Percentiles rank a stretch among this genome's conserved stretches.
phyloP scores from a whole-genome alignment of 1,139 yeast genomes.

The Pichia sp. region DNA sequence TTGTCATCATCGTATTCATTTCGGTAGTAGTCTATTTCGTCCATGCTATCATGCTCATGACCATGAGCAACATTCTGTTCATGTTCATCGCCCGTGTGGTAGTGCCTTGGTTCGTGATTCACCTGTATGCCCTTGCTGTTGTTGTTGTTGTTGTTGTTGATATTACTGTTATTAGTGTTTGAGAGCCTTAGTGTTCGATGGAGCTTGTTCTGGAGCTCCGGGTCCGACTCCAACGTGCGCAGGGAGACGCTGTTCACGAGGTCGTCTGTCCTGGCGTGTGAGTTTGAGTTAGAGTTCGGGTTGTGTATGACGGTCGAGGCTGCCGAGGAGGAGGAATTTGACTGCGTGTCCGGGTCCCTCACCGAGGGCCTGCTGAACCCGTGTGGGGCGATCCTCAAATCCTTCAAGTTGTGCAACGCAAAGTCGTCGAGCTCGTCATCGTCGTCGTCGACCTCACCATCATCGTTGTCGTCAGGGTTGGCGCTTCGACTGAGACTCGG shows the following conservation, averaged over 20 bases:
- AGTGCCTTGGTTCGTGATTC: not conserved
- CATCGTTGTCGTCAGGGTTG: constrained; percentile 7
- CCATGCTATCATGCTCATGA: constrained; percentile 12
- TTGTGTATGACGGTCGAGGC: constrained; percentile 28
- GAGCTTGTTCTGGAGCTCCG: constrained; percentile 14
- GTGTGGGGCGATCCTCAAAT: constrained; percentile 16
- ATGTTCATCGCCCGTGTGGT: not conserved
- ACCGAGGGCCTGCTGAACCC: constrained; percentile 1
- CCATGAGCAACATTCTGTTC: constrained; percentile 26
- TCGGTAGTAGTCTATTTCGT: constrained; percentile 1
- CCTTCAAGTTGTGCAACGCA: constrained; percentile 15
- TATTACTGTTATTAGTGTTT: not conserved
- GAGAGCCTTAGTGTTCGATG: constrained; percentile 10
- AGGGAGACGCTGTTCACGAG: constrained; percentile 4
- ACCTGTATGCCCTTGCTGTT: not conserved
- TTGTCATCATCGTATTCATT: constrained; percentile 26
- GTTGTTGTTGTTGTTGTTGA: not conserved
- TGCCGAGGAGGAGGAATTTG: constrained; percentile 26
- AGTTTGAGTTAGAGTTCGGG: constrained; percentile 16
- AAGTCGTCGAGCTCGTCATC: constrained; percentile 24
- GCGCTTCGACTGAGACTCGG: not conserved
- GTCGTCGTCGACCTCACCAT: constrained; percentile 4
- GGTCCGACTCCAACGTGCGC: constrained; percentile 21
- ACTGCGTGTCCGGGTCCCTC: constrained; percentile 13
- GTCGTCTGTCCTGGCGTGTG: not conserved